Base-by-base conservation (phyloP, 2,329 filamentous ascomycete species). In the Cladophialophora exuberans region DNA sequence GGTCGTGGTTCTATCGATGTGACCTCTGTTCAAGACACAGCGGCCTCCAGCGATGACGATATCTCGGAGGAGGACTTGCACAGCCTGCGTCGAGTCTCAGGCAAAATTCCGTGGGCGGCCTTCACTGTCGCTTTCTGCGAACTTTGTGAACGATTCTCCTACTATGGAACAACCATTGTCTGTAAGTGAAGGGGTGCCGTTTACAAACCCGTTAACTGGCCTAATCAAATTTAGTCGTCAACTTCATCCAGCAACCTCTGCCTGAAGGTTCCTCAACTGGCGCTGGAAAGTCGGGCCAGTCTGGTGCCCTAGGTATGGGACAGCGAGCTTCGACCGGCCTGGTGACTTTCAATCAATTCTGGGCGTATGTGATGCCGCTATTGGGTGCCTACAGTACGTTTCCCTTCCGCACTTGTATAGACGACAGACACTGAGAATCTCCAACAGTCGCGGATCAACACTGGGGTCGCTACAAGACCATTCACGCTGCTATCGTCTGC, bases 401-500 rank as follows among this genome's bases (percentile, higher is more conserved):
- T 9, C n/a, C 17, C 35, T 39, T 20, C 6, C 35, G 17, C 35
- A 18, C n/a, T n/a, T n/a, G n/a, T n/a, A n/a, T n/a, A n/a, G n/a
- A n/a, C n/a, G n/a, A n/a, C n/a, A n/a, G n/a, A n/a, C n/a, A n/a
- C 28, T 47, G 20, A 47, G 17, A 23, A 22, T 22, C 10, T 6
- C 10, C 13, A 23, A 7, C 44, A 47, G 44, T 87, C 57, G 86
- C 88, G 9, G 88, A 91, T 72, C 80, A 84, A 61, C 86, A 85
- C 66, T 79, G 82, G 66, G 87, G 87, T 28, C 85, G 86, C 57
- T 90, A 84, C 73, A 79, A 81, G 62, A 89, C 87, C 20, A 89
- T 90, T 63, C 78, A 85, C 69, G 81, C 82, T 66, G 86, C 87
- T 62, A 85, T 76, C 33, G 75, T 73, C 7, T 76, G 87, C 54